Conservation (phyloP, 257 asterid species). For the Datura wrightii region DNA sequence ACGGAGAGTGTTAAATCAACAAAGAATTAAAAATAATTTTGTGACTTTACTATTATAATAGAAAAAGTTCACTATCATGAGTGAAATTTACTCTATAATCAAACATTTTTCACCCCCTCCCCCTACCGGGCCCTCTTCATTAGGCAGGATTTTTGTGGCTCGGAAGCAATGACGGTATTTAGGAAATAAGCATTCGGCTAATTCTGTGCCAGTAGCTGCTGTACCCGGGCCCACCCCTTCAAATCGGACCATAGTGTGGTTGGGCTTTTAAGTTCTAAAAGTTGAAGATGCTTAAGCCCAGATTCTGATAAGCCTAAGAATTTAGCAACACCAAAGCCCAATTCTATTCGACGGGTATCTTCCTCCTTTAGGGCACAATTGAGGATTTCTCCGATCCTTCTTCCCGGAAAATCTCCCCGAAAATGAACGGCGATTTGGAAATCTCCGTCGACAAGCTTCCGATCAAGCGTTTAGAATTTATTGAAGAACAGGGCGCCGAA, state of each 20-base stretch:
- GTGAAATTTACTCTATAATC: too few species aligned
- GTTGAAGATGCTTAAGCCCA: not conserved
- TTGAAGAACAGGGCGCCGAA: conserved; percentile 82
- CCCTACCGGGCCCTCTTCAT: too few species aligned
- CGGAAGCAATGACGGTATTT: too few species aligned
- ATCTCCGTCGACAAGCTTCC: conserved; percentile 91
- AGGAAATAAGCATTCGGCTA: too few species aligned
- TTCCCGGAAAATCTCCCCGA: conserved; percentile 24
- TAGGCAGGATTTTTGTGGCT: too few species aligned
- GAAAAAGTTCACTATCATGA: too few species aligned
- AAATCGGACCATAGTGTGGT: not conserved
- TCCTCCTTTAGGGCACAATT: conserved; percentile 27
- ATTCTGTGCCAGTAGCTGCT: too few species aligned
- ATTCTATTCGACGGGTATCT: not conserved
- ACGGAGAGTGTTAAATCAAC: too few species aligned
- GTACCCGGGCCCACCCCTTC: not conserved
- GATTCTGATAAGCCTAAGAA: not conserved
- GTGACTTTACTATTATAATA: too few species aligned
- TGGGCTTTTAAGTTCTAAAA: not conserved
- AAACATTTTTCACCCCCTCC: too few species aligned
- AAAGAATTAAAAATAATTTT: too few species aligned
- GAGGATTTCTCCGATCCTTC: conserved; percentile 13
- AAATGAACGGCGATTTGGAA: conserved; percentile 65
- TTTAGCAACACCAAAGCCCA: not conserved
- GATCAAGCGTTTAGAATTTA: conserved; percentile 67